Evolutionary conservation across 805 yeast genomes (phyloP).

Genomic region (Torulaspora gathmanii): DNA sequence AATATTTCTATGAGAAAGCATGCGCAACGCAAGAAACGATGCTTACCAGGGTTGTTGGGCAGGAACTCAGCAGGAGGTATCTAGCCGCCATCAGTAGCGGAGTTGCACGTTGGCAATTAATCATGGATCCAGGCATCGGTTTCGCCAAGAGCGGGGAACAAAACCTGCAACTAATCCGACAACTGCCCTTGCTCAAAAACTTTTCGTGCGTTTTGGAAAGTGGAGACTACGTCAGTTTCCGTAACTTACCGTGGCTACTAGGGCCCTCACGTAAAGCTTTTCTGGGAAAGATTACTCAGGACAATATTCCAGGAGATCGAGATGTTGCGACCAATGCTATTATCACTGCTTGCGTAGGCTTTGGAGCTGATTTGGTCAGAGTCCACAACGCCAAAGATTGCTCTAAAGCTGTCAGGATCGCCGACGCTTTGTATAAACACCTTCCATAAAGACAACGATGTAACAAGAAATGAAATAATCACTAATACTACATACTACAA

Average conservation of each 20-base stretch:
- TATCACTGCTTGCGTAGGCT: constrained; percentile 66
- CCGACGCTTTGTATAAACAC: constrained; percentile 53
- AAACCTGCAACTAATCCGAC: constrained; percentile 60
- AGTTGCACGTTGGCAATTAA: constrained; percentile 81
- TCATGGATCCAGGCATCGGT: constrained; percentile 93
- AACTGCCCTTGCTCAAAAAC: constrained; percentile 43
- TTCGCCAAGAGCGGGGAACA: constrained; percentile 82
- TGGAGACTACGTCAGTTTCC: constrained; percentile 26
- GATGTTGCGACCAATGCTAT: constrained; percentile 73
- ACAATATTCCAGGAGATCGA: constrained; percentile 53
- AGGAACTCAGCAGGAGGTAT: constrained; percentile 59
- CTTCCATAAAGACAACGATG: not conserved
- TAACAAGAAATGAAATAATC: constrained; percentile 1
- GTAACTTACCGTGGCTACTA: constrained; percentile 57
- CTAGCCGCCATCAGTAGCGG: constrained; percentile 56
- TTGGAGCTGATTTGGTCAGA: constrained; percentile 73
- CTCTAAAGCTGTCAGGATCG: constrained; percentile 50
- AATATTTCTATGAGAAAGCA: constrained; percentile 18
- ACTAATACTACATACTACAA: constrained; percentile 8
- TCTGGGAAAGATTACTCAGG: constrained; percentile 68
- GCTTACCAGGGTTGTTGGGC: constrained; percentile 53
- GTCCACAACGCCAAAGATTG: constrained; percentile 77
- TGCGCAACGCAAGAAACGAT: constrained; percentile 26
- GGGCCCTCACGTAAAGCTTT: constrained; percentile 91
- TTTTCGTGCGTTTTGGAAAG: constrained; percentile 38